Conservation (phyloP, 306 rosid genomes). For the Gastrolobium bilobum region DNA sequence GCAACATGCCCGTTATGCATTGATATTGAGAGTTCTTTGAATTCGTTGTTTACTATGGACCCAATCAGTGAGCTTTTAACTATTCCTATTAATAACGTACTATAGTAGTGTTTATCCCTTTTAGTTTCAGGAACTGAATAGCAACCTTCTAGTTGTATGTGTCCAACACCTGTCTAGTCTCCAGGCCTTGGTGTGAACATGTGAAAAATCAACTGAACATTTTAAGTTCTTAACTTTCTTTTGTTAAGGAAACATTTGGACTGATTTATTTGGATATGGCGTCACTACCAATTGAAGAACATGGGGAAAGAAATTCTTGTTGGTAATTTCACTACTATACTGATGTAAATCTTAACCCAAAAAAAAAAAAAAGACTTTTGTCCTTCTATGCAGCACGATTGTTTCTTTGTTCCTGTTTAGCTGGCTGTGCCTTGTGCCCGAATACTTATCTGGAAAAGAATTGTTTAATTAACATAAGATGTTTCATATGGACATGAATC, state of each 20-base stretch:
- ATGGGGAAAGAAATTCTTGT: background rate
- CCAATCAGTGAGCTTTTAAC: constrained; percentile 31
- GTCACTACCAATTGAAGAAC: constrained; percentile 3
- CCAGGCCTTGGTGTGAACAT: constrained; percentile 19
- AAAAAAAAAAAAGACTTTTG: background rate
- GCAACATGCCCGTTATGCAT: constrained; percentile 17
- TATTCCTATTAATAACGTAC: background rate
- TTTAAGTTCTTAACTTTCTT: constrained; percentile 17
- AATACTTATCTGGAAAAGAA: background rate
- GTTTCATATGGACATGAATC: constrained; percentile 20
- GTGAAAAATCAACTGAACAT: constrained; percentile 23
- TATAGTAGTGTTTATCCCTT: constrained; percentile 17
- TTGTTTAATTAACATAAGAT: constrained; percentile 22
- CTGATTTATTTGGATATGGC: constrained; percentile 15
- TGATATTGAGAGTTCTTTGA: constrained; percentile 4
- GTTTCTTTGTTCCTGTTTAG: constrained; percentile 8
- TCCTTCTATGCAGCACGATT: constrained; percentile 25
- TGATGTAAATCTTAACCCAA: constrained; percentile 9
- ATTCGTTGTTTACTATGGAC: constrained; percentile 25
- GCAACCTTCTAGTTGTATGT: constrained; percentile 17
- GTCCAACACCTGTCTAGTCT: background rate
- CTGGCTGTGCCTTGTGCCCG: background rate
- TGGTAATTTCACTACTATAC: constrained; percentile 15
- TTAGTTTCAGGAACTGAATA: constrained; percentile 17
- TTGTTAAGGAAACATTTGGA: constrained; percentile 21